Evolutionary conservation across 495 filamentous ascomycete species (phyloP).

Genomic region (Talaromyces adpressus): DNA sequence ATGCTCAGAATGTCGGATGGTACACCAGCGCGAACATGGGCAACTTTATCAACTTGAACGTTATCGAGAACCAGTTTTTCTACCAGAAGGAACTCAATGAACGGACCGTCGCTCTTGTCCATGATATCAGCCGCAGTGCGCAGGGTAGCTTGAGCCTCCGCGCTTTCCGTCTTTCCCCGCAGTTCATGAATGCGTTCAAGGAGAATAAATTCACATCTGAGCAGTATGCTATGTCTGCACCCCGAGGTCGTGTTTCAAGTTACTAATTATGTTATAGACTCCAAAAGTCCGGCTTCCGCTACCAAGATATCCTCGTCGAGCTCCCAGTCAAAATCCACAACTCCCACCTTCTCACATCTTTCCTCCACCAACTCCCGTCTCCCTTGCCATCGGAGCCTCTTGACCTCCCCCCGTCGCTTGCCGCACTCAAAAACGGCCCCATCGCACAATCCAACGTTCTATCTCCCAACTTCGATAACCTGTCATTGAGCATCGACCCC

Average conservation of each 20-base stretch:
- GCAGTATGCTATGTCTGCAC: constrained; percentile 47
- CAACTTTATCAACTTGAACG: constrained; percentile 90
- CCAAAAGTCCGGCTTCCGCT: constrained; percentile 84
- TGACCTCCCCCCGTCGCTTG: constrained; percentile 66
- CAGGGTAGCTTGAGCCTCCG: constrained; percentile 85
- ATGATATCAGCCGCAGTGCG: constrained; percentile 89
- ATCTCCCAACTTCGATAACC: constrained; percentile 76
- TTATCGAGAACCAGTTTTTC: constrained; percentile 96
- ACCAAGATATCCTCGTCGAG: constrained; percentile 90
- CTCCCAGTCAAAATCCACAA: constrained; percentile 91
- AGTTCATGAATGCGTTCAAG: constrained; percentile 89
- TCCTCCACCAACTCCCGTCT: constrained; percentile 79
- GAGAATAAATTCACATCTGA: constrained; percentile 96
- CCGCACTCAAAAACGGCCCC: constrained; percentile 55
- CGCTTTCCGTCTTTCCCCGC: constrained; percentile 80
- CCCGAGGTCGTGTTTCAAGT: not conserved
- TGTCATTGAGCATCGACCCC: constrained; percentile 91
- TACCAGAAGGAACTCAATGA: constrained; percentile 94
- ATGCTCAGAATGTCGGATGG: constrained; percentile 97
- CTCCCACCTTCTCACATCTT: constrained; percentile 91
- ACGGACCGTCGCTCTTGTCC: constrained; percentile 85
- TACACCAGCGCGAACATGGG: constrained; percentile 98
- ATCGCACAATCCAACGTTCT: constrained; percentile 50
- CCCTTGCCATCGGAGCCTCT: constrained; percentile 52
- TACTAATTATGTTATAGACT: constrained; percentile 44